These are phyloP conservation scores for Acanthochlamys bracteata DNA, from an alignment of 106 monocot species.

Conservation along the genomic window DNA sequence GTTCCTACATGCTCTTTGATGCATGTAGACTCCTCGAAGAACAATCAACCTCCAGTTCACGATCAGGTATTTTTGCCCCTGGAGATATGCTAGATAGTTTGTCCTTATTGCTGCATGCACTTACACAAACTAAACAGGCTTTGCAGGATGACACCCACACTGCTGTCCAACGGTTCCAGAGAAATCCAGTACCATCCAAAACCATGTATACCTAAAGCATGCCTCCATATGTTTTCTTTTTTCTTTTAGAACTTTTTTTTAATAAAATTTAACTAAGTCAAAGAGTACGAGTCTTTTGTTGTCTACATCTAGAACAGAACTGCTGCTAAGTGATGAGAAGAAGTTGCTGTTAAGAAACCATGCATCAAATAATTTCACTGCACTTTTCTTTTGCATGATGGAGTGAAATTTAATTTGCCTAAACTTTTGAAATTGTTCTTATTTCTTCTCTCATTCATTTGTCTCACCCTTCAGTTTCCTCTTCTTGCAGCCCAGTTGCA, in stretches of 20 bases:
- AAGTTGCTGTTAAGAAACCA: no score
- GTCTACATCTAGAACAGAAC: no score
- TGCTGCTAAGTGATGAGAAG: no score
- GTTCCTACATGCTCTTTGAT: not conserved
- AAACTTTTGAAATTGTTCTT: no score
- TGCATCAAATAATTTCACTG: no score
- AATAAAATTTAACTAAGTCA: no score
- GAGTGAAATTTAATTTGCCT: no score
- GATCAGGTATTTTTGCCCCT: not conserved
- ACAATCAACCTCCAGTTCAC: not conserved
- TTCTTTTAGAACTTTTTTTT: not conserved
- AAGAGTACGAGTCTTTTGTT: no score
- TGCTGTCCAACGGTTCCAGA: slow-evolving; percentile 12
- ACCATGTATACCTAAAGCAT: slow-evolving; percentile 27
- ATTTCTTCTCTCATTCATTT: not conserved
- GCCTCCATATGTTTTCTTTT: not conserved
- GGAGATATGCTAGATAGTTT: not conserved
- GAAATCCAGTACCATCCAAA: slow-evolving; percentile 9
- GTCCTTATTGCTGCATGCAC: not conserved
- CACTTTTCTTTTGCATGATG: no score
- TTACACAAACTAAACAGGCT: not conserved
- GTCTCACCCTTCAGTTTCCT: not conserved
- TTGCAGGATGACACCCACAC: slow-evolving; percentile 30
- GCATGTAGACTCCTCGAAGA: not conserved
- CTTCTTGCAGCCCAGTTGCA: slow-evolving; percentile 20